phyloP scores from a whole-genome alignment of 768 basidiomycete species.

The Pisolithus sp. region DNA sequence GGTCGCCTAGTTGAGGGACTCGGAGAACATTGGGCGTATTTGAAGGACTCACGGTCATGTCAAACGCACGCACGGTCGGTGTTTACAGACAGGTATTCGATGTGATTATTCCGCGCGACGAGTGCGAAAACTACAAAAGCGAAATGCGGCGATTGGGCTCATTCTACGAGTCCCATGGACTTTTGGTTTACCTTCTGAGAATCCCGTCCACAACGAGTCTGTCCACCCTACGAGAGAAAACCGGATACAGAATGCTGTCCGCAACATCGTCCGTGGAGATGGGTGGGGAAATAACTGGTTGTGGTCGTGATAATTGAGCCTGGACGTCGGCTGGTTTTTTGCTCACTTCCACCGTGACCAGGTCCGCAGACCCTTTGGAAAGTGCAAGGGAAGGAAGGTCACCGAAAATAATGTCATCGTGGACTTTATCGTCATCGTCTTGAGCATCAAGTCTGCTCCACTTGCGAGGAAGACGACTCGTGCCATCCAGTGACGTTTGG shows the following conservation, averaged over 20 bases:
- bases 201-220: conserved; percentile 12
- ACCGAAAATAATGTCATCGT: conserved; percentile 14
- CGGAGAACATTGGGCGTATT: not conserved
- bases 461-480: conserved; percentile 20
- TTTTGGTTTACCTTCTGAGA: conserved; percentile 1
- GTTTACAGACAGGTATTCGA: not conserved
- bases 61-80: not conserved
- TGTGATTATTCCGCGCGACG: not conserved
- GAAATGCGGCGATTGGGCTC: not conserved
- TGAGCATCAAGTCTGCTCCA: conserved; percentile 26
- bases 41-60: too few relatives aligned
- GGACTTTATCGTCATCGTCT: conserved; percentile 12
- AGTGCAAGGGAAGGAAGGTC: conserved; percentile 10
- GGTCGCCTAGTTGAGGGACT: not conserved
- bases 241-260: conserved; percentile 16
- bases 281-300: conserved; percentile 12
- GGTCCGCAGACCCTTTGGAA: not conserved
- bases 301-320: conserved; percentile 19
- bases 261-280: conserved; percentile 7
- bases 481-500: conserved; percentile 9
- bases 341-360: conserved; percentile 12
- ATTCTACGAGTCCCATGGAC: not conserved
- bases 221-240: conserved; percentile 21
- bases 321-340: conserved; percentile 1
- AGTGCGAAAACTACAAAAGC: not conserved